Conservation (phyloP, 108 stramenopile species). For the Nannochloropsis oceanica region DNA sequence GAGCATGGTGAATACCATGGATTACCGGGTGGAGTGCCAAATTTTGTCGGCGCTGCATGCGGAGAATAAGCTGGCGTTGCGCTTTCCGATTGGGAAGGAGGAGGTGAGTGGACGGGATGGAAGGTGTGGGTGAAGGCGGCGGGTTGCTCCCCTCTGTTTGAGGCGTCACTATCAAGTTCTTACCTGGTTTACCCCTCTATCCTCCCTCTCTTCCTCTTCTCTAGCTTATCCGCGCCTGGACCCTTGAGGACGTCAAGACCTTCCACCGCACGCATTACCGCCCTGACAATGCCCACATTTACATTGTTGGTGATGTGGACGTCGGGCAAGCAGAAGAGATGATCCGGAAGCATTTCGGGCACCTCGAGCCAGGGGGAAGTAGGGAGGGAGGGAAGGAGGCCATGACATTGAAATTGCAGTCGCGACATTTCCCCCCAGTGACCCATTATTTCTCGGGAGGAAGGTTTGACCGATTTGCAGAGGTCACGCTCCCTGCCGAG, state of each 20-base stretch:
- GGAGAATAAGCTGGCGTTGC: constrained; percentile 82
- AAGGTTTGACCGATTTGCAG: not conserved
- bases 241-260: constrained; percentile 71
- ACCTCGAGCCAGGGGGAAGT: constrained; percentile 8
- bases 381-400: constrained; percentile 1
- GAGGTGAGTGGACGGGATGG: not conserved
- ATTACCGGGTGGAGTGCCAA: constrained; percentile 94
- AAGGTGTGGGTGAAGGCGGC: not conserved
- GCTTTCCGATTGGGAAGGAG: constrained; percentile 96
- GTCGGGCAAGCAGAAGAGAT: constrained; percentile 53
- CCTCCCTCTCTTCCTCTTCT: not conserved
- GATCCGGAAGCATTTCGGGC: constrained; percentile 71
- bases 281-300: constrained; percentile 91
- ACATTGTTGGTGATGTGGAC: constrained; percentile 85
- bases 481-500: not conserved
- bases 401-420: constrained; percentile 20
- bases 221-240: constrained; percentile 68
- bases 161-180: not conserved
- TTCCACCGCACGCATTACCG: constrained; percentile 93
- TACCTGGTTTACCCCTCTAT: not conserved
- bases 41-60: constrained; percentile 79
- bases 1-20: constrained; percentile 83
- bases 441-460: constrained; percentile 38
- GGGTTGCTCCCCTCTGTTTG: not conserved
- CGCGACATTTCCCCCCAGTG: constrained; percentile 39